A percentile compares a stretch with the other conserved stretches of the same genome.
Evolutionary conservation across 2,329 filamentous ascomycete species (phyloP).

Genomic region (Diaporthe sp.): DNA sequence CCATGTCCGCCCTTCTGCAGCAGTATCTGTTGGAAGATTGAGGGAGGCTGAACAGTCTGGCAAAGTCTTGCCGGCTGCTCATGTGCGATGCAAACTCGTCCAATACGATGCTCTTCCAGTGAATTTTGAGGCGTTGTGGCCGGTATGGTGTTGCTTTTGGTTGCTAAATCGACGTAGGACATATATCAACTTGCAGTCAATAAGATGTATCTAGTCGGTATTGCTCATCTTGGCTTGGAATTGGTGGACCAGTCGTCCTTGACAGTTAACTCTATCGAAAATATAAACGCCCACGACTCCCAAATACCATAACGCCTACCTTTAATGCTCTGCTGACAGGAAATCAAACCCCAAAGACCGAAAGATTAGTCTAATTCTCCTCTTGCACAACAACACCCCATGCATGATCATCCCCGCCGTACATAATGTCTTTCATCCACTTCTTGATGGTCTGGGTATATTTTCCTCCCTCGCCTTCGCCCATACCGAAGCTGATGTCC

Average conservation of each 20-base stretch:
- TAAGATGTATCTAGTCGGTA: background rate
- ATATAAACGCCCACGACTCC: background rate
- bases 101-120: no score
- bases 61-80: background rate
- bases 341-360: background rate
- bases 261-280: background rate
- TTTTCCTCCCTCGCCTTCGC: constrained; percentile 64
- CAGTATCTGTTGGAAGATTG: constrained; percentile 39
- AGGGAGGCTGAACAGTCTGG: background rate
- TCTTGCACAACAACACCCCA: constrained; percentile 80
- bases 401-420: constrained; percentile 75
- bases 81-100: background rate
- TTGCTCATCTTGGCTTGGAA: constrained; percentile 15
- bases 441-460: constrained; percentile 75
- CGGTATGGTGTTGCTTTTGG: background rate
- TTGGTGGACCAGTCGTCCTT: background rate
- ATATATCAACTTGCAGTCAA: background rate
- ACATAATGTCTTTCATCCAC: constrained; percentile 81
- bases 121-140: background rate
- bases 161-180: background rate
- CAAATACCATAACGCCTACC: constrained; percentile 16
- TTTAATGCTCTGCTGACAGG: constrained; percentile 14
- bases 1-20: constrained; percentile 38
- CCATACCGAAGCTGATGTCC: constrained; percentile 74
- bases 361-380: constrained; percentile 51